Conservation (phyloP, 2,329 filamentous ascomycete species). For the Fusarium bulbicola region DNA sequence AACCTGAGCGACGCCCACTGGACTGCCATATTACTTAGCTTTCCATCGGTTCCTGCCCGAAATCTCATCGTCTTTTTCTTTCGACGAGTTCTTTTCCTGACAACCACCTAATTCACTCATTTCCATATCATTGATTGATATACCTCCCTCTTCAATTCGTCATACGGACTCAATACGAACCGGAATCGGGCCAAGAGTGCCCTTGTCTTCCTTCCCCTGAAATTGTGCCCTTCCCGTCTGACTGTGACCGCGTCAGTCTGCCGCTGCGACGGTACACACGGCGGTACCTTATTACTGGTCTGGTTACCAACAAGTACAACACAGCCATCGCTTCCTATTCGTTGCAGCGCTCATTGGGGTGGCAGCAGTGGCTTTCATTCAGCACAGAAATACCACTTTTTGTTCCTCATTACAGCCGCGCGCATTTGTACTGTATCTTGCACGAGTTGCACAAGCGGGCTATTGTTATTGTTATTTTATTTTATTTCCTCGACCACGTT, state of each 20-base stretch:
- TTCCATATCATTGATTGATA: conserved; percentile 21
- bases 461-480: conserved; percentile 1
- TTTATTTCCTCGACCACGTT: background rate
- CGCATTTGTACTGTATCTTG: conserved; percentile 21
- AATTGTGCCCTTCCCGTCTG: conserved; percentile 15
- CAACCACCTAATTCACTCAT: background rate
- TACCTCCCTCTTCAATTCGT: conserved; percentile 2
- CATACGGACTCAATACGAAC: conserved; percentile 10
- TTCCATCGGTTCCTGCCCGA: background rate
- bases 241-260: conserved; percentile 34
- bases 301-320: conserved; percentile 10
- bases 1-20: background rate
- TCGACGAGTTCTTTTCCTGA: background rate
- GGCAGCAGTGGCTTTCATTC: conserved; percentile 10
- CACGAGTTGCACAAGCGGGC: conserved; percentile 1
- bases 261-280: conserved; percentile 18
- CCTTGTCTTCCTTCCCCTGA: conserved; percentile 34
- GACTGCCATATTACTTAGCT: background rate
- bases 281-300: conserved; percentile 22
- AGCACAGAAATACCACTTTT: conserved; percentile 21
- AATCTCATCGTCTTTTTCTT: conserved; percentile 12
- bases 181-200: conserved; percentile 10
- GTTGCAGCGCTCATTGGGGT: conserved; percentile 2
- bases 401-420: conserved; percentile 19
- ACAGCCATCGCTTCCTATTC: background rate